Conservation (phyloP, 768 basidiomycete species). For the Amylocystis lapponica region DNA sequence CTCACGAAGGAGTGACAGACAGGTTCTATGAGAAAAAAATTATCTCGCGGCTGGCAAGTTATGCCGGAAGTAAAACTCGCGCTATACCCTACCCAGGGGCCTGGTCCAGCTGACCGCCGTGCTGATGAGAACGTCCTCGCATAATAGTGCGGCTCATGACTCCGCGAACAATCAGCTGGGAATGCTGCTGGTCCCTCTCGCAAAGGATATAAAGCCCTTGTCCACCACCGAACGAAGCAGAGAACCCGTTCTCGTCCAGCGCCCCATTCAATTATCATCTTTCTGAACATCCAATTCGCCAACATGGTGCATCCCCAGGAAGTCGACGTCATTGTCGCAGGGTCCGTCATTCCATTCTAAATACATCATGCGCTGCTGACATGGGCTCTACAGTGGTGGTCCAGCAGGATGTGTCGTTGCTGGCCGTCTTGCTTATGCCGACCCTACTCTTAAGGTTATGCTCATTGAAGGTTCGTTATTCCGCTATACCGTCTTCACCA, state of each 20-base stretch:
- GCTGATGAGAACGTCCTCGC: conserved; percentile 10
- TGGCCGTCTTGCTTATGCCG: conserved; percentile 64
- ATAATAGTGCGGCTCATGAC: conserved; percentile 16
- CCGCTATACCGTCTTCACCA: neutral
- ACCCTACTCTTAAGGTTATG: conserved; percentile 70
- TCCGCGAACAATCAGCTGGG: conserved; percentile 13
- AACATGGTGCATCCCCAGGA: conserved; percentile 53
- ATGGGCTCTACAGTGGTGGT: conserved; percentile 39
- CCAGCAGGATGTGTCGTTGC: conserved; percentile 69
- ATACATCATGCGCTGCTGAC: neutral
- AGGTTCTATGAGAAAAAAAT: too few species aligned
- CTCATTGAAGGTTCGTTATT: conserved; percentile 54
- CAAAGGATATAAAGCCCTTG: conserved; percentile 1
- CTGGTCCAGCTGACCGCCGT: conserved; percentile 13
- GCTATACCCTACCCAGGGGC: conserved; percentile 12
- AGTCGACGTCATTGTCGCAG: conserved; percentile 67
- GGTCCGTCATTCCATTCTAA: conserved; percentile 26
- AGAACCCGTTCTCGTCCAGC: conserved; percentile 1
- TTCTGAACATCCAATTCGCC: too few species aligned
- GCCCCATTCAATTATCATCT: too few species aligned
- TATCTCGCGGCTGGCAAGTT: too few species aligned
- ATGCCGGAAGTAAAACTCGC: too few species aligned
- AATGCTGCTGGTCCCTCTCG: conserved; percentile 3
- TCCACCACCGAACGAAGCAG: neutral
- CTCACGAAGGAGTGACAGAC: too few species aligned